Conservation (phyloP, 2,329 filamentous ascomycete genomes). For the Cercospora zeina region DNA sequence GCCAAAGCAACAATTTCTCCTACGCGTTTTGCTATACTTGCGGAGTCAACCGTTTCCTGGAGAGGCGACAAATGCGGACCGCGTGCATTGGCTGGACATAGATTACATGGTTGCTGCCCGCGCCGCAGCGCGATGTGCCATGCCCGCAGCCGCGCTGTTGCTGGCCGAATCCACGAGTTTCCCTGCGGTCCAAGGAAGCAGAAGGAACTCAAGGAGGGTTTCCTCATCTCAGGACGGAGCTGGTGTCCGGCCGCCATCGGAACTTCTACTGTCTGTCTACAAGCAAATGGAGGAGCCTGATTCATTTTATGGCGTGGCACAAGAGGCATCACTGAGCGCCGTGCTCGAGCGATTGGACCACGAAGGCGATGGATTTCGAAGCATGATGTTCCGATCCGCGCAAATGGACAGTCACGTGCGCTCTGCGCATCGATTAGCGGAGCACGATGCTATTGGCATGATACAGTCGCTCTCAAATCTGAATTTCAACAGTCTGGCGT, state of each 20-base stretch:
- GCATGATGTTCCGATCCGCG: slow-evolving; percentile 84
- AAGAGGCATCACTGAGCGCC: slow-evolving; percentile 71
- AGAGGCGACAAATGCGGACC: slow-evolving; percentile 76
- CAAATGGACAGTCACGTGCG: slow-evolving; percentile 84
- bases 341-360: slow-evolving; percentile 84
- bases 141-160: slow-evolving; percentile 83
- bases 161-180: slow-evolving; percentile 66
- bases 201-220: slow-evolving; percentile 32
- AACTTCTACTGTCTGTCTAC: slow-evolving; percentile 78
- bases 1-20: slow-evolving; percentile 68
- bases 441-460: slow-evolving; percentile 65
- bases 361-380: slow-evolving; percentile 82
- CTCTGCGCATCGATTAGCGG: slow-evolving; percentile 56
- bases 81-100: slow-evolving; percentile 81
- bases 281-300: slow-evolving; percentile 94
- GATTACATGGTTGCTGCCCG: slow-evolving; percentile 69
- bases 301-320: slow-evolving; percentile 87
- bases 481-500: slow-evolving; percentile 81
- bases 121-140: slow-evolving; percentile 74
- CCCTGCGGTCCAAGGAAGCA: slow-evolving; percentile 17
- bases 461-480: slow-evolving; percentile 76
- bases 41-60: slow-evolving; percentile 72
- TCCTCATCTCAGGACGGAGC: slow-evolving; percentile 26
- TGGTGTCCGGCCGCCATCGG: slow-evolving; percentile 50
- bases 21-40: slow-evolving; percentile 84